Conservation (phyloP, 129 eudicot genomes). For the Lonicera japonica region DNA sequence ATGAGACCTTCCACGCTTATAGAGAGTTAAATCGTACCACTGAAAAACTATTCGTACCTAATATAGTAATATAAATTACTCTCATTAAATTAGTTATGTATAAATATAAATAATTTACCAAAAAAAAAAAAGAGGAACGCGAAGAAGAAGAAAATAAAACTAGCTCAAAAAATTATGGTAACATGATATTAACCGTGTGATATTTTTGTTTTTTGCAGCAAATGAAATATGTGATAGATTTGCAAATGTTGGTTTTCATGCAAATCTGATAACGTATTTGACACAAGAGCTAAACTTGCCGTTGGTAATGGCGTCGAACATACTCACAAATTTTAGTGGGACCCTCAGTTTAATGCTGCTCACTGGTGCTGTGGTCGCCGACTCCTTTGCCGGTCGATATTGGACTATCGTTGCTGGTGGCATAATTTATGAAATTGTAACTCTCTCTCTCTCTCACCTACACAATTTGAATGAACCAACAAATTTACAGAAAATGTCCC, state of each 20-base stretch:
- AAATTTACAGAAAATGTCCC: too few species aligned
- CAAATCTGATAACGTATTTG: constrained; percentile 77
- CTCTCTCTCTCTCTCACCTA: constrained; percentile 4
- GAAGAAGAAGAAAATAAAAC: too few species aligned
- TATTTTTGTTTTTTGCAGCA: constrained; percentile 25
- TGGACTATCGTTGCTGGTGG: constrained; percentile 69
- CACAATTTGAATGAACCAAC: too few species aligned
- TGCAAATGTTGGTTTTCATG: constrained; percentile 68
- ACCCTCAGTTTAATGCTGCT: constrained; percentile 61
- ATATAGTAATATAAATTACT: too few species aligned
- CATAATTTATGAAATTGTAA: constrained; percentile 49
- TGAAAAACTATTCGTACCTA: too few species aligned
- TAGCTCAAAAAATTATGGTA: too few species aligned
- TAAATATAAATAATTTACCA: too few species aligned
- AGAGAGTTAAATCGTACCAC: too few species aligned
- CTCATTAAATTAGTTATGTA: too few species aligned
- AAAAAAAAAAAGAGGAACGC: too few species aligned
- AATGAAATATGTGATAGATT: constrained; percentile 68
- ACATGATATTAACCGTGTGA: background rate
- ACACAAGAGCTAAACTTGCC: constrained; percentile 72
- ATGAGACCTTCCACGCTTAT: too few species aligned
- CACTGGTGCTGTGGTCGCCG: constrained; percentile 72
- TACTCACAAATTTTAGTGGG: constrained; percentile 70
- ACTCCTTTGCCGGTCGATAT: constrained; percentile 72
- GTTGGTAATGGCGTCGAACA: constrained; percentile 65